Base-by-base conservation (phyloP, 179 eudicot species). In the Carnegiea gigantea region DNA sequence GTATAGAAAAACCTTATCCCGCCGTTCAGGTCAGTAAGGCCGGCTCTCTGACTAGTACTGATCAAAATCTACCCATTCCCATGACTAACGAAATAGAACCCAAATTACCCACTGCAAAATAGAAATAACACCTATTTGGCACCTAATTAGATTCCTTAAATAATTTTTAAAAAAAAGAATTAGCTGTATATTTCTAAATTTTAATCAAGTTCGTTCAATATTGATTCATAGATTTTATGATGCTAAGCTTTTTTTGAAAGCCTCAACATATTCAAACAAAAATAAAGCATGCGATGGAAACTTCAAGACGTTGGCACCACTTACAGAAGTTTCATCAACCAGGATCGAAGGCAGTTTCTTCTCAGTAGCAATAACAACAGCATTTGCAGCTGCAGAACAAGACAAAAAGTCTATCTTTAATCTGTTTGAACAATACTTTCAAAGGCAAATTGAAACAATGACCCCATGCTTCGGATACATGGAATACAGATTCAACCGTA, bases 321-420 rank as follows among this genome's bases (percentile, higher is more conserved):
- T 91, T 77, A 92, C 96, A 65, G 96, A 92, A 77, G 94, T 71
- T 79, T 92, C 96, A 80, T 92, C 96, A 80, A 92, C 96, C 85
- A 93, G 85, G 79, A 91, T 91, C 15, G 93, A 90, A 43, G 93
- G 97, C 44, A 92, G 82, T 78, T 92, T 92, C 91, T 93, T 93
- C 85, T 93, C 97, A 0, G 95, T 93, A 7, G 97, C 97, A 89
- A 93, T 93, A 17, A 93, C 95, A 57, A 93, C 97, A 60, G 95
- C 97, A 89, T 93, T 93, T 60, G 97, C 90, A 84, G 97, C 97
- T 93, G 92, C 89, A 86, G 83, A 65, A 65, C 38, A 3, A 3
- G 71, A 65, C n/a, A 54, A 15, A 54, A 54, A 54, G n/a, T 33
- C 36, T 33, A 49, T 9, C 7, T 9, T 51, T 51, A 5, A 51